These are phyloP conservation scores for Fistulinella prunicolor DNA, from an alignment of 768 basidiomycete species.

Conservation along the genomic window DNA sequence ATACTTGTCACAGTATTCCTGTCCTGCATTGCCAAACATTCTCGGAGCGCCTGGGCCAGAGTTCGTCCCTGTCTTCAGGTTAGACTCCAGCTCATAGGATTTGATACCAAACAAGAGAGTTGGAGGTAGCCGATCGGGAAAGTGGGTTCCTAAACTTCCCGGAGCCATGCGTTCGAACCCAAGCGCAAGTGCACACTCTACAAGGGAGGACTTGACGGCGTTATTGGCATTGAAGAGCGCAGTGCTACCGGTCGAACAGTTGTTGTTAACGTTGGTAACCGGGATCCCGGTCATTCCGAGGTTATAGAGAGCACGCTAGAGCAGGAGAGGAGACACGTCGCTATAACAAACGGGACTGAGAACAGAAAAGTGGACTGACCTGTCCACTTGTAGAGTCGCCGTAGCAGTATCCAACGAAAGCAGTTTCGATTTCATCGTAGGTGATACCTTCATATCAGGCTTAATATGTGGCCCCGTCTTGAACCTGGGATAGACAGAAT, in stretches of 20 bases:
- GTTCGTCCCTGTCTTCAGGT: conserved; percentile 48
- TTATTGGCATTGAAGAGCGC: conserved; percentile 75
- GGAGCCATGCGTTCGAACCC: conserved; percentile 86
- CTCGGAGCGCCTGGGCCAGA: conserved; percentile 68
- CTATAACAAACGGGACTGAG: neutral
- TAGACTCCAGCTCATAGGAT: conserved; percentile 47
- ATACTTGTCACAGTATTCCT: conserved; percentile 76
- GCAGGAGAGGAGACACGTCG: neutral
- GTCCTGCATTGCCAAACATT: conserved; percentile 68
- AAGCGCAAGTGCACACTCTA: conserved; percentile 74
- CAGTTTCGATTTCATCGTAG: conserved; percentile 72
- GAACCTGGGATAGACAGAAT: neutral
- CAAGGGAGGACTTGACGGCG: conserved; percentile 64
- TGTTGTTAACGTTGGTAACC: conserved; percentile 85
- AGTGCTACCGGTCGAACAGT: conserved; percentile 79
- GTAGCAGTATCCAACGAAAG: conserved; percentile 75
- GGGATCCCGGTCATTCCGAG: conserved; percentile 83
- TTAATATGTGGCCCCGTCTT: neutral
- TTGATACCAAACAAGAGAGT: conserved; percentile 43
- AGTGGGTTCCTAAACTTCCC: conserved; percentile 67
- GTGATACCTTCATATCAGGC: conserved; percentile 56
- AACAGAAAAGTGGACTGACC: conserved; percentile 35
- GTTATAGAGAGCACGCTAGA: conserved; percentile 72
- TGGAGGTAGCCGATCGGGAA: conserved; percentile 51
- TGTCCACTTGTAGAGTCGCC: conserved; percentile 80